Percentiles rank a stretch among this genome's conserved stretches.
Conservation (phyloP, 2,329 filamentous ascomycete species). For the Nannizziopsis barbatae region DNA sequence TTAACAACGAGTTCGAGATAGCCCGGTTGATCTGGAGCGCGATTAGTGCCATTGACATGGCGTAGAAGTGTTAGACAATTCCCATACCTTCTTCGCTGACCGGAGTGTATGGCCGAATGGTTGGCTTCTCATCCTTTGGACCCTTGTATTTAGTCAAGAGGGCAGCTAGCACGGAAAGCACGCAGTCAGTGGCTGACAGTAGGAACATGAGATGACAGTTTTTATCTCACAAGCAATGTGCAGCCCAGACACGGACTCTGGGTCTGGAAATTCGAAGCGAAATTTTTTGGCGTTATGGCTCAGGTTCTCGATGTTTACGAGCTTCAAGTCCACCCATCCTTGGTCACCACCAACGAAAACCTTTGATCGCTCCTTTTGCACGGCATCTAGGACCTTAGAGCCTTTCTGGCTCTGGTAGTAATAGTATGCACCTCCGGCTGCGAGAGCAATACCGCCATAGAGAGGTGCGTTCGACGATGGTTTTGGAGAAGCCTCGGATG, state of each 20-base stretch:
- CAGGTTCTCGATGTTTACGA: constrained; percentile 65
- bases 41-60: background rate
- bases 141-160: constrained; percentile 87
- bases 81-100: constrained; percentile 64
- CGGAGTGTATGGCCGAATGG: constrained; percentile 87
- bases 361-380: constrained; percentile 33
- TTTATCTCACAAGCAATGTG: constrained; percentile 55
- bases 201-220: background rate
- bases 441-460: constrained; percentile 38
- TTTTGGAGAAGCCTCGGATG: constrained; percentile 41
- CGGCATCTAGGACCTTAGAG: constrained; percentile 22
- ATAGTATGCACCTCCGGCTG: constrained; percentile 48
- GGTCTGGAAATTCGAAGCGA: constrained; percentile 75
- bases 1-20: constrained; percentile 86
- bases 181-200: background rate
- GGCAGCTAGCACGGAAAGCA: constrained; percentile 42
- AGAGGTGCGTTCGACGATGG: constrained; percentile 47
- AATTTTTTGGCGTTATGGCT: constrained; percentile 95
- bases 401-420: constrained; percentile 33
- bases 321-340: constrained; percentile 71
- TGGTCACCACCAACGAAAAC: constrained; percentile 76
- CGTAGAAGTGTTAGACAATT: background rate
- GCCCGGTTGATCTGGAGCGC: constrained; percentile 54
- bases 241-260: constrained; percentile 73
- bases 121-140: constrained; percentile 69